Evolutionary conservation across 2,329 filamentous ascomycete genomes (phyloP).

Genomic region (Cadophora sp.): DNA sequence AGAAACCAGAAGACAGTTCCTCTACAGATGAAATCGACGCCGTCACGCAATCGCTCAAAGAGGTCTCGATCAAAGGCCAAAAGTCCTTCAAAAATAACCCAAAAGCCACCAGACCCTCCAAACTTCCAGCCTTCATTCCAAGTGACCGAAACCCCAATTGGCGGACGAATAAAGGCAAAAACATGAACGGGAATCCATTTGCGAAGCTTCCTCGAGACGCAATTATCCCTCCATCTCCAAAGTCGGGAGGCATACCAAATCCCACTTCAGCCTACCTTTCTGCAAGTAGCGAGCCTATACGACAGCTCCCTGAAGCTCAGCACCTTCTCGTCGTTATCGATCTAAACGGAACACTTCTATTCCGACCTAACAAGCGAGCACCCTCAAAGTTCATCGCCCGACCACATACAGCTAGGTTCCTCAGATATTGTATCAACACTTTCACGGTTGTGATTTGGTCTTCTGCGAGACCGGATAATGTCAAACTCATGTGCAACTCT

Average conservation of each 20-base stretch:
- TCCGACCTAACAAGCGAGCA: constrained; percentile 63
- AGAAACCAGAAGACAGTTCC: background rate
- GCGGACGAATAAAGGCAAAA: background rate
- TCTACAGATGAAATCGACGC: constrained; percentile 6
- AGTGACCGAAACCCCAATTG: background rate
- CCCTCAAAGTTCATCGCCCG: constrained; percentile 67
- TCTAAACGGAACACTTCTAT: constrained; percentile 89
- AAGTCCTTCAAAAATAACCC: background rate
- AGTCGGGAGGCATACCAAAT: constrained; percentile 55
- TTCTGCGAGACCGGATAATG: constrained; percentile 78
- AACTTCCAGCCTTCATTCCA: background rate
- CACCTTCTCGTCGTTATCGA: constrained; percentile 85
- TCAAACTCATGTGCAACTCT: constrained; percentile 68
- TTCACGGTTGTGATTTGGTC: constrained; percentile 92
- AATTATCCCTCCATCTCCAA: constrained; percentile 33
- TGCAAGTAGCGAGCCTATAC: constrained; percentile 55
- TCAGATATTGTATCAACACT: constrained; percentile 74
- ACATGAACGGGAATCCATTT: background rate
- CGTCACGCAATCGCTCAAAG: constrained; percentile 16
- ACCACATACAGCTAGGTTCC: constrained; percentile 71
- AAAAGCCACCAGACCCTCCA: background rate
- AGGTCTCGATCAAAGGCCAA: constrained; percentile 4
- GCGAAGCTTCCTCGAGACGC: constrained; percentile 16
- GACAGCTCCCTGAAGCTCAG: constrained; percentile 54
- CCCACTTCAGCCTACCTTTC: constrained; percentile 67